These are phyloP conservation scores for Psilocybe azurescens DNA, from an alignment of 768 basidiomycete species.

Conservation along the genomic window DNA sequence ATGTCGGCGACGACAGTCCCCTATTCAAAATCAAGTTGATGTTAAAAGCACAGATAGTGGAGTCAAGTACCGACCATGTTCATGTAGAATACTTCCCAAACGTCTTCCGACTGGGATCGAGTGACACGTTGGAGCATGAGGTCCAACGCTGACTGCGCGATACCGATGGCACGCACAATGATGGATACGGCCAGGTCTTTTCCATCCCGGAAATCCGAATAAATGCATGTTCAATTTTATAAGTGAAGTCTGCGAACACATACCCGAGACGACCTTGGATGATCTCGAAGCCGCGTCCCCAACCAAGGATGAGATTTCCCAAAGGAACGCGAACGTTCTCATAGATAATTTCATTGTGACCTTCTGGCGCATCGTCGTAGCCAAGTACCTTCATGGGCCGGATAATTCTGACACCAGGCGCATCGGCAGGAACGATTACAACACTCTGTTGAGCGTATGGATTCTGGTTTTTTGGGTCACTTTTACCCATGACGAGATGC, in stretches of 20 bases:
- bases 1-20: conserved; percentile 90
- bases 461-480: conserved; percentile 84
- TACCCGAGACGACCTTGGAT: conserved; percentile 96
- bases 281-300: conserved; percentile 97
- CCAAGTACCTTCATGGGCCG: conserved; percentile 96
- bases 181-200: conserved; percentile 90
- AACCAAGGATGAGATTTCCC: conserved; percentile 84
- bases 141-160: conserved; percentile 84
- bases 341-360: conserved; percentile 95
- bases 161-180: conserved; percentile 98
- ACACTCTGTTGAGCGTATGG: conserved; percentile 89
- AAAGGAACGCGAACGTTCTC: conserved; percentile 92
- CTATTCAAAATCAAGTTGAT: conserved; percentile 38
- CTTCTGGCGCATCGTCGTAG: conserved; percentile 95
- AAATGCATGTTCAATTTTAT: not conserved
- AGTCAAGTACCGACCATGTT: conserved; percentile 70
- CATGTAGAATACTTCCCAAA: conserved; percentile 91
- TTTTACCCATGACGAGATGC: conserved; percentile 95
- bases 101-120: conserved; percentile 88
- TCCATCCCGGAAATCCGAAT: not conserved
- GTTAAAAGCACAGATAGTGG: not conserved
- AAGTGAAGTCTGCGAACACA: conserved; percentile 19
- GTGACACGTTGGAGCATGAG: conserved; percentile 90
- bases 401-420: conserved; percentile 86
- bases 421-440: conserved; percentile 89